These are phyloP conservation scores for Gamsiella multidivaricata DNA, from an alignment of 192 early-diverging fungal species.

Conservation along the genomic window DNA sequence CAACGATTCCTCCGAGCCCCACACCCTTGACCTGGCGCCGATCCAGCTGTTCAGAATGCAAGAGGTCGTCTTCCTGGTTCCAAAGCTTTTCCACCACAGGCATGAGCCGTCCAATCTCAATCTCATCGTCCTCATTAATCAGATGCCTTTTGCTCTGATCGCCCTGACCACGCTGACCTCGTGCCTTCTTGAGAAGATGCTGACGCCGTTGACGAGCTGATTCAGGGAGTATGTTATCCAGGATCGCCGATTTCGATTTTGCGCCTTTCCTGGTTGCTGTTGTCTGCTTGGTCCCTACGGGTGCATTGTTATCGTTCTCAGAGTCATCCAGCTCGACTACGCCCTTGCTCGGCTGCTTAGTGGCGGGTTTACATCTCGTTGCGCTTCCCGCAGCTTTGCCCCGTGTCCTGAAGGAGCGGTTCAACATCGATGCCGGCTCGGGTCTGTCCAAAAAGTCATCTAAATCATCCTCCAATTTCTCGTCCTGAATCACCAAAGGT, in stretches of 20 bases:
- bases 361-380: conserved; percentile 1
- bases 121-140: conserved; percentile 13
- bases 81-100: conserved; percentile 35
- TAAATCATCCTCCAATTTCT: conserved; percentile 13
- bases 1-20: conserved; percentile 42
- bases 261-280: neutral
- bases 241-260: conserved; percentile 8
- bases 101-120: conserved; percentile 10
- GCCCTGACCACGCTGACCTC: conserved; percentile 10
- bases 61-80: conserved; percentile 42
- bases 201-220: too few relatives aligned
- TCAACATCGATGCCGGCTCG: conserved; percentile 41
- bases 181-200: too few relatives aligned
- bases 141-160: neutral
- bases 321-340: conserved; percentile 31
- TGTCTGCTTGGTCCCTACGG: neutral
- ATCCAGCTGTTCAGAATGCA: conserved; percentile 34
- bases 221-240: conserved; percentile 16
- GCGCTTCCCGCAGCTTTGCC: neutral
- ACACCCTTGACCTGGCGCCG: conserved; percentile 41
- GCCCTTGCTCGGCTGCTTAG: conserved; percentile 2
- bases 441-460: conserved; percentile 39
- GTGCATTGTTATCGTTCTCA: conserved; percentile 19
- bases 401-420: conserved; percentile 14
- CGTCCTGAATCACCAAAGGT: neutral